Evolutionary conservation across 2,329 filamentous ascomycete species (phyloP).

Genomic region (Proliferodiscus dingleyae): DNA sequence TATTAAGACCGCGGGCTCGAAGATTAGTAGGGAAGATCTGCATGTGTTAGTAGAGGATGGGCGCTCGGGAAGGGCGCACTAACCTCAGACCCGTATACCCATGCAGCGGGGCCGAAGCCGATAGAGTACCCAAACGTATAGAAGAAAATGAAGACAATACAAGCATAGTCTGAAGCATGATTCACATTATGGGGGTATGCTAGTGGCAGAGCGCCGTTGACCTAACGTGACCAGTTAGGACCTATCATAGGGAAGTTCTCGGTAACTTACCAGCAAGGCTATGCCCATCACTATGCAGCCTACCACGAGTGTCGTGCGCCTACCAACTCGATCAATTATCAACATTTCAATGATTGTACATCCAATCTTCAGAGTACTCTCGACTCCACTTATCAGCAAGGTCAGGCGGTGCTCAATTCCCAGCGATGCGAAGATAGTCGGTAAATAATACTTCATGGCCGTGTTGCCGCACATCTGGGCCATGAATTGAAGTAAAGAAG

Average conservation of each 20-base stretch:
- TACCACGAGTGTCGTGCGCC: conserved; percentile 43
- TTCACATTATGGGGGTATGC: conserved; percentile 47
- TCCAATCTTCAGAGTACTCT: conserved; percentile 53
- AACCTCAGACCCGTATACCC: conserved; percentile 57
- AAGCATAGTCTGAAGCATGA: conserved; percentile 43
- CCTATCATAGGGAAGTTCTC: background rate
- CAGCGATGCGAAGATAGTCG: conserved; percentile 46
- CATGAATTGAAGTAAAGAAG: conserved; percentile 54
- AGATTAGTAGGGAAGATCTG: conserved; percentile 52
- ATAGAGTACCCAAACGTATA: conserved; percentile 55
- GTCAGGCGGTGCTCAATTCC: conserved; percentile 45
- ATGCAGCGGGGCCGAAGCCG: conserved; percentile 52
- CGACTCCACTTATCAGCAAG: conserved; percentile 50
- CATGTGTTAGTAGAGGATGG: conserved; percentile 21
- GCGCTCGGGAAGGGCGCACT: conserved; percentile 1
- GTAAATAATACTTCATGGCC: conserved; percentile 57
- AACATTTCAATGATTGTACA: conserved; percentile 53
- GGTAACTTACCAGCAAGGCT: conserved; percentile 43
- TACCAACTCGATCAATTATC: conserved; percentile 49
- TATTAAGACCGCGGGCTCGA: conserved; percentile 51
- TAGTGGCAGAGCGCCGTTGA: conserved; percentile 50
- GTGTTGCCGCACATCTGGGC: conserved; percentile 55
- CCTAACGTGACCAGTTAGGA: conserved; percentile 31
- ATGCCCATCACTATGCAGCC: conserved; percentile 50
- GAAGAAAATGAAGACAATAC: conserved; percentile 52